Conservation (phyloP, 2,329 filamentous ascomycete species). For the Monosporascus sp. region DNA sequence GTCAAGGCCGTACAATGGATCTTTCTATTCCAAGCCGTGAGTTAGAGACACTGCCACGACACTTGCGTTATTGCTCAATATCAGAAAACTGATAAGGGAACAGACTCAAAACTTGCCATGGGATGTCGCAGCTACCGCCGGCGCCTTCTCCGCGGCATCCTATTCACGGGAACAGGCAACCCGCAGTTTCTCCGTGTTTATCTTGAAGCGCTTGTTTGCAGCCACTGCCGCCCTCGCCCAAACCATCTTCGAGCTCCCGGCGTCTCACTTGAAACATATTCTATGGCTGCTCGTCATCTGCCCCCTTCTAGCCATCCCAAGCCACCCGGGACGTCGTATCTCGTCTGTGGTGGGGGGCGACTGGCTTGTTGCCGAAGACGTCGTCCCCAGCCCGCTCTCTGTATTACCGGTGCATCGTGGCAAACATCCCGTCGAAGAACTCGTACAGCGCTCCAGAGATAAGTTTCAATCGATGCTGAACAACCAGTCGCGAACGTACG, state of each 20-base stretch:
- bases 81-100: background rate
- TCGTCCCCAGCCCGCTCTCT: background rate
- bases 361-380: background rate
- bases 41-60: background rate
- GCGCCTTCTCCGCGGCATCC: background rate
- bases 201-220: background rate
- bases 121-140: background rate
- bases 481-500: conserved; percentile 33
- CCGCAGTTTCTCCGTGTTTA: background rate
- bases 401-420: background rate
- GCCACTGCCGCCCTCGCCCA: background rate
- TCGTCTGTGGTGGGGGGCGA: background rate
- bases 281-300: background rate
- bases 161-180: background rate
- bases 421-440: conserved; percentile 31
- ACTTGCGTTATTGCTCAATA: background rate
- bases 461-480: conserved; percentile 27
- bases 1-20: background rate
- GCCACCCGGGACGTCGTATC: background rate
- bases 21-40: background rate
- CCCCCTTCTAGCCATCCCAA: background rate
- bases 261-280: background rate
- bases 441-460: conserved; percentile 23
- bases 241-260: background rate
- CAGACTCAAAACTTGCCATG: background rate